Conservation (phyloP, 2,329 filamentous ascomycete species). For the Coniochaeta prunicola region DNA sequence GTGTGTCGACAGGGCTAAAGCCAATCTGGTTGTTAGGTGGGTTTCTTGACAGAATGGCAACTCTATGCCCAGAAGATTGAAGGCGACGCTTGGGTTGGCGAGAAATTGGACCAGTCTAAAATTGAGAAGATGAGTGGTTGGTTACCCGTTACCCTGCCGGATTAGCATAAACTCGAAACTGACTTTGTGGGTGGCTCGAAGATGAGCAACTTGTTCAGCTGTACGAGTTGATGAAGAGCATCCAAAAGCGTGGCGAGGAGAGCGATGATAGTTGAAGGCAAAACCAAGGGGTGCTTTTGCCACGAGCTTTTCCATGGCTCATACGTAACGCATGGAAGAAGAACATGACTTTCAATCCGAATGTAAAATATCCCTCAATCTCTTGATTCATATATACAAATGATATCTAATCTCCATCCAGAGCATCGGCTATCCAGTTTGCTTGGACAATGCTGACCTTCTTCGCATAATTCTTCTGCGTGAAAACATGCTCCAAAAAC, state of each 20-base stretch:
- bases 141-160: slow-evolving; percentile 20
- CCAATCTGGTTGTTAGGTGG: slow-evolving; percentile 54
- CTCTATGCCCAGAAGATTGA: slow-evolving; percentile 88
- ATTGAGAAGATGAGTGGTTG: slow-evolving; percentile 90
- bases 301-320: too few species aligned
- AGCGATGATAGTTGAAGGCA: background rate
- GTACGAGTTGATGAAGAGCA: slow-evolving; percentile 88
- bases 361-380: too few species aligned
- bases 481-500: slow-evolving; percentile 62
- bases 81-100: slow-evolving; percentile 76
- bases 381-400: too few species aligned
- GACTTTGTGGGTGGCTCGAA: slow-evolving; percentile 24
- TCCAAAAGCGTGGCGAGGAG: slow-evolving; percentile 30
- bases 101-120: slow-evolving; percentile 75
- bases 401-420: slow-evolving; percentile 20
- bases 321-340: too few species aligned
- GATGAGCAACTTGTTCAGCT: slow-evolving; percentile 91
- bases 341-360: too few species aligned
- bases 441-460: slow-evolving; percentile 56
- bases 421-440: slow-evolving; percentile 48
- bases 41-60: slow-evolving; percentile 96
- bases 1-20: too few species aligned
- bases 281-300: background rate
- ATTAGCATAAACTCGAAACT: background rate
- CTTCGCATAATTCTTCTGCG: slow-evolving; percentile 59